Evolutionary conservation across 2,329 filamentous ascomycete genomes (phyloP).

Genomic region (Diaporthe sp.): DNA sequence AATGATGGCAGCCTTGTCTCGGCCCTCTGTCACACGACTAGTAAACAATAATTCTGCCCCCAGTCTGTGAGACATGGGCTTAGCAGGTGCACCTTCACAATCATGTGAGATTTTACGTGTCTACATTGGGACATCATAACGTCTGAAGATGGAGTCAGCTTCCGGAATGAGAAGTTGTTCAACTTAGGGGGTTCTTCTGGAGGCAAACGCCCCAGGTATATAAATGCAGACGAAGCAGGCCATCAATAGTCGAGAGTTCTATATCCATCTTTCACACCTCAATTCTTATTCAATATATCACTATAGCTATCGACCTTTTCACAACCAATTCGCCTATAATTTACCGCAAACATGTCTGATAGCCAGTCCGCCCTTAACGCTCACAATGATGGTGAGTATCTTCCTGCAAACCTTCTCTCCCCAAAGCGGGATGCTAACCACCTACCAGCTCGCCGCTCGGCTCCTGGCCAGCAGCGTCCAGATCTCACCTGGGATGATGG

Average conservation of each 20-base stretch:
- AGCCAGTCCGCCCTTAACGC: not conserved
- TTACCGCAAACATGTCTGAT: not conserved
- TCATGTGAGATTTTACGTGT: not conserved
- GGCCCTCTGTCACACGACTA: not conserved
- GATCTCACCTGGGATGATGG: slow-evolving; percentile 1
- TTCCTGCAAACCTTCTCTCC: too few relatives aligned
- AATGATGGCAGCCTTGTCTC: not conserved
- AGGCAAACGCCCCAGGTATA: not conserved
- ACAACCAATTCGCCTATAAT: not conserved
- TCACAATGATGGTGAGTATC: slow-evolving; percentile 7
- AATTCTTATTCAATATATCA: not conserved
- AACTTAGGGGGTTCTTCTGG: too few relatives aligned
- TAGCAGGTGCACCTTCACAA: not conserved
- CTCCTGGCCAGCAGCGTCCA: slow-evolving; percentile 5
- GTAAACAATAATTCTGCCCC: not conserved
- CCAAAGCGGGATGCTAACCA: not conserved
- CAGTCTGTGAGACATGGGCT: not conserved
- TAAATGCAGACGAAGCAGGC: not conserved
- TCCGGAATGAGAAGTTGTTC: not conserved
- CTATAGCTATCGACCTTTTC: not conserved
- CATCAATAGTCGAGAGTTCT: not conserved
- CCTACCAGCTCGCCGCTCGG: not conserved
- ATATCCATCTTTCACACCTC: not conserved
- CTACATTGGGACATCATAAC: not conserved
- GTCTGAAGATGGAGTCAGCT: not conserved